Base-by-base conservation (phyloP, 345 rosid genomes). In the Eucalyptus caleyi region DNA sequence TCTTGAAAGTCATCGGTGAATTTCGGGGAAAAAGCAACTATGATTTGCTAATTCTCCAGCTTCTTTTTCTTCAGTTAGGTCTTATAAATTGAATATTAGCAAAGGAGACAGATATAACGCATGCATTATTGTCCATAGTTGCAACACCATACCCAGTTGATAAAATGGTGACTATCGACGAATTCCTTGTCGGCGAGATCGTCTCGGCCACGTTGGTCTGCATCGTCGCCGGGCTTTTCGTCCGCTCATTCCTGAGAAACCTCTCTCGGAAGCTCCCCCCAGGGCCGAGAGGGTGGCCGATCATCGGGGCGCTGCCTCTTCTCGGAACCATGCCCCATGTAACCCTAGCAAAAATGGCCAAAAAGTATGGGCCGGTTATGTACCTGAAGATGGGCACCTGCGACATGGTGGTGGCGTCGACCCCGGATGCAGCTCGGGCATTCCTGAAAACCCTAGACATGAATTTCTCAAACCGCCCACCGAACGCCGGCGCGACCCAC, bases 261-360 rank as follows among this genome's bases (percentile, higher is more conserved):
- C 30, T 34, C 2, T 24, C 86, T 53, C 87, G 23, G 15, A 90
- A 40, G 10, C 94, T 93, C 8, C 95, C 95, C 5, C 95, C 94
- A 0, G 96, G 96, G 3, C 96, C 96, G 1, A 93, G 80, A 77
- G 96, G 95, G 9, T 94, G 95, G 96, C 97, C 97, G 18, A 4
- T 95, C 19, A 54, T 95, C 1, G 96, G 96, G 2, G 94, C 94
- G 8, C 92, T 95, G 34, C 97, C 96, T 8, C 92, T 93, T 30
- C 87, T 95, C 12, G 95, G 96, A 7, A 34, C 89, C 89, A 92
- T 93, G 95, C 97, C 97, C 10, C 97, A 95, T 88, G 95, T 91
- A 23, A 42, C 90, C 45, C 47, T 95, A 13, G 94, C 96, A 59
- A 80, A 92, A 24, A 87, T 95, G 93, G 94, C 97, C 42, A 93